Evolutionary conservation across 257 asterid species (phyloP), one percentile per base, ranked within the genome.

Genomic region (Lantana camara): DNA sequence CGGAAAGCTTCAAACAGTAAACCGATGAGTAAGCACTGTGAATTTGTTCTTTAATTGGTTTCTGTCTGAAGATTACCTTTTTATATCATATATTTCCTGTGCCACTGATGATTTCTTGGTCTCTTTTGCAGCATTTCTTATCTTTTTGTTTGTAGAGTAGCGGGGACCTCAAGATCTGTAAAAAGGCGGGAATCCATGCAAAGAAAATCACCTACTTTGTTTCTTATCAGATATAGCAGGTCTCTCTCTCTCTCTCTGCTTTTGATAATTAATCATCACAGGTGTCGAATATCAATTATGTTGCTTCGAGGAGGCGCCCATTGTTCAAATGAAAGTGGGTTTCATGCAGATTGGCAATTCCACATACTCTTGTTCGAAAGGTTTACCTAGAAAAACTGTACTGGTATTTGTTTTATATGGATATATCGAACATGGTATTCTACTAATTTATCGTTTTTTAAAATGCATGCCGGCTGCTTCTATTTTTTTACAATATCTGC

Each of bases 101-200:
- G 71, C 63, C 56, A 60, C 37, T 42, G 21, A 29, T 64, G 5
- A 66, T 21, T 50, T 16, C 14, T 10, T 27, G n/a, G 29, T 44
- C 54, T 54, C 72, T 62, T 63, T 19, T 23, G 57, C 38, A 52
- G 46, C 44, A 21, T 5, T 67, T 68, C 52, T 45, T 3, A 5
- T 35, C 11, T 51, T 62, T n/a, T 67, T 61, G 45, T 67, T 46
- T 19, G 69, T 74, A 66, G 54, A 68, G 44, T 73, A 59, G 75
- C 9, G 69, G 77, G 82, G 78, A 66, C 83, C 77, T 57, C 71
- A 52, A 42, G 57, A 48, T 67, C 57, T 55, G 51, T 24, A 5
- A 42, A 70, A 75, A 35, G 59, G 57, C 38, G 6, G 17, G 57
- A 65, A 41, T 53, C 68, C 69, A 65, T 61, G 71, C 68, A 67